Base-by-base conservation (phyloP, 2,329 filamentous ascomycete genomes). In the Helicocarpus griseus region DNA sequence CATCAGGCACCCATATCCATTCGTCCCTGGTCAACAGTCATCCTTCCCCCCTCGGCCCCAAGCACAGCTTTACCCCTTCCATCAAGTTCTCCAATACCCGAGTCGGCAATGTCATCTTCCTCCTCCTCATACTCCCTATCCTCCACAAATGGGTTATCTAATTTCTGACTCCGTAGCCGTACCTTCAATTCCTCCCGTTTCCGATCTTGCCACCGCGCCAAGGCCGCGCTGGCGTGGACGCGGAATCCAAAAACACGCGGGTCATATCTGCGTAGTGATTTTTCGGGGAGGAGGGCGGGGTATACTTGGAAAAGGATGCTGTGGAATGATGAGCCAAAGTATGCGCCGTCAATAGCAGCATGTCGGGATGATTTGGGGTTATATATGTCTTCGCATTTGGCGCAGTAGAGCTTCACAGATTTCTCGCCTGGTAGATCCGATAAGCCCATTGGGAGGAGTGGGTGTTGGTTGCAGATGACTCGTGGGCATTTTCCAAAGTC, bases 271-370 rank as follows among this genome's bases (percentile, higher is more conserved):
- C 89, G 83, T 56, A 83, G 77, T 60, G 82, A 89, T 78, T 97
- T 98, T 59, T 82, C 76, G 2, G 93, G 93, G 48, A 94, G 82
- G 60, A 98, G 78, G 22, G 87, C 83, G 5, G 93, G 91, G 68
- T 97, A 97, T 51, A 98, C 93, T 70, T 98, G 93, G 76, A 98
- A 97, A 56, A 98, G 82, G 71, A 98, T 96, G 73, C 96, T 96
- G 77, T 96, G 91, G 77, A 98, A 98, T 2, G 88, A 95, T 45
- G 91, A 90, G 60, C 93, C 93, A 61, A 98, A 98, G 77, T 97
- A 98, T 58, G 93, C 93, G 57, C 93, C 93, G 67, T 98, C 93
- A 63, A 98, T 96, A 53, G 86, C 81, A 48, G 90, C 89, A 71
- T 98, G 93, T 26, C 93, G 88, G 19, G 89, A 91, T 3, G 93